Evolutionary conservation across 352 stramenopile genomes (phyloP).

Genomic region (Elongisporangium anandrum): DNA sequence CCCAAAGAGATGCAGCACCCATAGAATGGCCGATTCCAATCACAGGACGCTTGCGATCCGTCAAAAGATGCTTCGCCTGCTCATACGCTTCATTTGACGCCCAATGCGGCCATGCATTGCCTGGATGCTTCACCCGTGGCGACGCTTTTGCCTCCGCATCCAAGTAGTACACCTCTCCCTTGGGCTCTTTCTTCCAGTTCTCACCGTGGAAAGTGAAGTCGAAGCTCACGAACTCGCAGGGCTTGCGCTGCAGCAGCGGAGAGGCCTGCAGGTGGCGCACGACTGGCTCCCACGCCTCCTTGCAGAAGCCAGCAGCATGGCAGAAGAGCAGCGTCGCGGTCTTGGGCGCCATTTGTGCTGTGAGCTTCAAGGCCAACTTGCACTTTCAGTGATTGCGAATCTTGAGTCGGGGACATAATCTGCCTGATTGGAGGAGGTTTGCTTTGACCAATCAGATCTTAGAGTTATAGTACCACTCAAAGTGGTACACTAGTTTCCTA

Average conservation of each 20-base stretch:
- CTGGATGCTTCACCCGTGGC: constrained; percentile 16
- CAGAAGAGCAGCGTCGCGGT: constrained; percentile 39
- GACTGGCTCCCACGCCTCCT: constrained; percentile 41
- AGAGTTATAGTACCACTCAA: too few species aligned
- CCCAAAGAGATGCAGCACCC: constrained; percentile 33
- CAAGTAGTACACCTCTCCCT: constrained; percentile 16
- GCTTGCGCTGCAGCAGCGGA: constrained; percentile 19
- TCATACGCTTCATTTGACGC: constrained; percentile 10
- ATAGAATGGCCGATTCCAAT: constrained; percentile 42
- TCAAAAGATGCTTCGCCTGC: constrained; percentile 11
- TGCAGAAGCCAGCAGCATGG: constrained; percentile 52
- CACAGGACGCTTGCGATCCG: constrained; percentile 9
- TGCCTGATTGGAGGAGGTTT: background rate
- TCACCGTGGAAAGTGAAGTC: constrained; percentile 22
- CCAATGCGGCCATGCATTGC: constrained; percentile 20
- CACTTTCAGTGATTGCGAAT: too few species aligned
- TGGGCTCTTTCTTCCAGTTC: constrained; percentile 20
- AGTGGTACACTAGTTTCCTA: background rate
- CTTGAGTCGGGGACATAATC: constrained; percentile 3
- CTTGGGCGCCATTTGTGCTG: constrained; percentile 5
- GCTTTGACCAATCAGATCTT: background rate
- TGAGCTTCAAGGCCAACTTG: background rate
- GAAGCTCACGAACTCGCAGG: constrained; percentile 17
- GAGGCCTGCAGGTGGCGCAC: constrained; percentile 27
- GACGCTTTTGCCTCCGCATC: constrained; percentile 9